Conservation (phyloP, 805 yeast species). For the Yarrowia osloensis region DNA sequence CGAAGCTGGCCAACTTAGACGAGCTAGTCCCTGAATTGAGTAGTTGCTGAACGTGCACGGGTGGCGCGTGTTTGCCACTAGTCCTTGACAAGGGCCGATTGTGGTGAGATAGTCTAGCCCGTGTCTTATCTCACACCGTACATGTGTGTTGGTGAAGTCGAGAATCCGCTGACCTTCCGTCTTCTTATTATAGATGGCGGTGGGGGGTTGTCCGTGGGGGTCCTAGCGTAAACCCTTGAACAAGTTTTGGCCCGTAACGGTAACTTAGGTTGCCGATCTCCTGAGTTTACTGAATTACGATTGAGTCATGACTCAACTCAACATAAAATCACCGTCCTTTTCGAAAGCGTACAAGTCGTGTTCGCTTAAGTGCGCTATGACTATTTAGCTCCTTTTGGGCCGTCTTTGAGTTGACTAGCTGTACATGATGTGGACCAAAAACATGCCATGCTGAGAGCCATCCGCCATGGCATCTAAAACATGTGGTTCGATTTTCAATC, state of each 20-base stretch:
- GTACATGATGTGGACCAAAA: neutral
- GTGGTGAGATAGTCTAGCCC: neutral
- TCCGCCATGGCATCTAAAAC: neutral
- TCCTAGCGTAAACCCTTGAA: neutral
- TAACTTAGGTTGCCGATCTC: neutral
- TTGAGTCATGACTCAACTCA: constrained; percentile 18
- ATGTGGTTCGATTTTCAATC: neutral
- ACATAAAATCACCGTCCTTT: neutral
- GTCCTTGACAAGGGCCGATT: neutral
- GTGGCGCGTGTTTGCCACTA: neutral
- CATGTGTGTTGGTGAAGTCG: neutral
- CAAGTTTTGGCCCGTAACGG: neutral
- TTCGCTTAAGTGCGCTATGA: neutral
- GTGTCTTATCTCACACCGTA: neutral
- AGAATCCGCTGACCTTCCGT: neutral
- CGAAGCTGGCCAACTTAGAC: neutral
- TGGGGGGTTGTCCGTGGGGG: constrained; percentile 11
- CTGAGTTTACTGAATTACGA: neutral
- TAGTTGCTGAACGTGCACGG: neutral
- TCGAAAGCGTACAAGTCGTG: constrained; percentile 2
- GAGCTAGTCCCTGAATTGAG: neutral
- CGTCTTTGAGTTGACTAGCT: neutral
- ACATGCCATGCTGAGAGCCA: neutral
- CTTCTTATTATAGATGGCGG: neutral
- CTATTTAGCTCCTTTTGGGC: neutral